Percentiles rank a stretch among this genome's conserved stretches.
phyloP scores from a whole-genome alignment of 140 eudicot genomes.

The Flaveria floridana region DNA sequence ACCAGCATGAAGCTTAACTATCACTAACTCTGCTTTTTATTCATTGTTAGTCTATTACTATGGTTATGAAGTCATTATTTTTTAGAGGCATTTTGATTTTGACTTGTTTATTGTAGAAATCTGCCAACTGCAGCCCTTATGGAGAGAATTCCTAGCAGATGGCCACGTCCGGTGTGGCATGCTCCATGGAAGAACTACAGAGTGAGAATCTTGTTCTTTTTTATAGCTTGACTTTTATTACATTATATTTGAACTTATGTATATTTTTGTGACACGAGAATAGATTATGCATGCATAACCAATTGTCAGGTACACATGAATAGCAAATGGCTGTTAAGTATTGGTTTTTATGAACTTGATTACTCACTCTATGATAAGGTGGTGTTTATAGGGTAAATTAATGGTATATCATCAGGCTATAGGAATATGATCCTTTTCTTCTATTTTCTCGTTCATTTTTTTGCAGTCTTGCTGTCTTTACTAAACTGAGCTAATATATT shows the following conservation, averaged over 20 bases:
- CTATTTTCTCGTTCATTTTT: background rate
- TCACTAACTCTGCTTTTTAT: background rate
- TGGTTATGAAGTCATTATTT: background rate
- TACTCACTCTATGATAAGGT: background rate
- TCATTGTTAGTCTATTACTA: background rate
- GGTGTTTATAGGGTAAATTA: slow-evolving; percentile 7
- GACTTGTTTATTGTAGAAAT: slow-evolving; percentile 37
- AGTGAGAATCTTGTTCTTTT: slow-evolving; percentile 43
- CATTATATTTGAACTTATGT: background rate
- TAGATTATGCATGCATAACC: background rate
- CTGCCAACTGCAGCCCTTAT: slow-evolving; percentile 88
- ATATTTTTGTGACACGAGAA: background rate
- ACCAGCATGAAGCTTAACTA: background rate
- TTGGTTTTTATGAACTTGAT: background rate
- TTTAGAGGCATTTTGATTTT: background rate
- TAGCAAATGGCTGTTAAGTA: background rate
- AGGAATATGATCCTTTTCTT: slow-evolving; percentile 2
- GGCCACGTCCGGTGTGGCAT: slow-evolving; percentile 97
- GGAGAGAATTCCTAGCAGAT: slow-evolving; percentile 95
- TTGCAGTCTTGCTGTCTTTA: background rate
- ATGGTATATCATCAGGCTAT: slow-evolving; percentile 11
- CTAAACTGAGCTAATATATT: slow-evolving; percentile 22
- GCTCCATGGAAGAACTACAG: slow-evolving; percentile 98
- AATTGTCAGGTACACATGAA: slow-evolving; percentile 6
- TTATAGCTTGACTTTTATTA: background rate